These are phyloP conservation scores for Rhodotorula sp. DNA, from an alignment of 1,284 basidiomycete species.

Conservation along the genomic window DNA sequence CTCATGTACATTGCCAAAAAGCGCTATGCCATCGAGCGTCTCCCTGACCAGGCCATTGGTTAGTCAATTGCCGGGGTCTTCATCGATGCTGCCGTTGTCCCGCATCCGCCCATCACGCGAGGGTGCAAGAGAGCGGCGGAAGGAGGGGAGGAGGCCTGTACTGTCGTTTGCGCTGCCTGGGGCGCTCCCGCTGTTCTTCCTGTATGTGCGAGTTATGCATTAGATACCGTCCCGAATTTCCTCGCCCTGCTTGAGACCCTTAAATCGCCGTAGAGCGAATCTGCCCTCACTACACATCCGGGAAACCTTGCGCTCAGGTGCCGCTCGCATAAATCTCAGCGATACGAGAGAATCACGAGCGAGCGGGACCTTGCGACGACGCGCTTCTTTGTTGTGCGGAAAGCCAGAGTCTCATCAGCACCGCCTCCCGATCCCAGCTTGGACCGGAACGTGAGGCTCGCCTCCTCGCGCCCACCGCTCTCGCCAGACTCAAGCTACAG, in stretches of 20 bases:
- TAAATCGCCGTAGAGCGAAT: too few relatives aligned
- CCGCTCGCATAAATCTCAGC: too few relatives aligned
- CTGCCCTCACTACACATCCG: too few relatives aligned
- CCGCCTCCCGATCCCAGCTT: not conserved
- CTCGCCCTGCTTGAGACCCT: too few relatives aligned
- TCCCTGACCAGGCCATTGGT: constrained; percentile 78
- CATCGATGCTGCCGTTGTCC: not conserved
- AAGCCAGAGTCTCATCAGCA: not conserved
- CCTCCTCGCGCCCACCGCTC: not conserved
- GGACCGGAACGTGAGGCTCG: too few relatives aligned
- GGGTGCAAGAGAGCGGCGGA: too few relatives aligned
- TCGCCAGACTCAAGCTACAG: not conserved
- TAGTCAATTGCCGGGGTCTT: not conserved
- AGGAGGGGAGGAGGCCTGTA: not conserved
- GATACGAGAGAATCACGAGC: too few relatives aligned
- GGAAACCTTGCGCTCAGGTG: too few relatives aligned
- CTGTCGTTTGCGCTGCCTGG: not conserved
- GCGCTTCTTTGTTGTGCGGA: too few relatives aligned
- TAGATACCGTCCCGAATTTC: not conserved
- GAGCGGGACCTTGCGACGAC: too few relatives aligned
- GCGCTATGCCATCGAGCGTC: constrained; percentile 85
- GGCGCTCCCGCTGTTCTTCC: not conserved
- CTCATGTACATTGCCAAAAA: constrained; percentile 93
- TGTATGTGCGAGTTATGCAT: not conserved
- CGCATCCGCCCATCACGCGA: not conserved